phyloP scores from a whole-genome alignment of 1,284 basidiomycete genomes.

The Papiliotrema laurentii region DNA sequence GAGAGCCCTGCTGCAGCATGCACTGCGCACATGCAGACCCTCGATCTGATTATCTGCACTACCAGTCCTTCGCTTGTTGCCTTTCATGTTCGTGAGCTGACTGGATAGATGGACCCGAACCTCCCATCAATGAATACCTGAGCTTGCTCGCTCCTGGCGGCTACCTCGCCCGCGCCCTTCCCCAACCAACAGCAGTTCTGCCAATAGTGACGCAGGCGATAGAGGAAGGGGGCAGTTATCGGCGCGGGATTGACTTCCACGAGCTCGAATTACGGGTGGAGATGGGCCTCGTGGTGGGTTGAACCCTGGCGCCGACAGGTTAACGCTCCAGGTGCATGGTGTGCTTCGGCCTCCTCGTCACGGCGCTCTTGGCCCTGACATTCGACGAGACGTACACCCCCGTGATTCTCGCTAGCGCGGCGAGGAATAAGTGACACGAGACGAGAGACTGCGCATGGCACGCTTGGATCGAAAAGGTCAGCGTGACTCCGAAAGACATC shows the following conservation, averaged over 20 bases:
- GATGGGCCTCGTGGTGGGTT: conserved; percentile 18
- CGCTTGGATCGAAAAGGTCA: conserved; percentile 9
- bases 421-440: conserved; percentile 6
- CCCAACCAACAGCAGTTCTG: too few species aligned
- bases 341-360: conserved; percentile 12
- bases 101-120: conserved; percentile 26
- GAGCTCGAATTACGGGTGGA: conserved; percentile 10
- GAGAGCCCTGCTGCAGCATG: conserved; percentile 44
- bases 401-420: conserved; percentile 13
- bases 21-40: conserved; percentile 46
- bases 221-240: conserved; percentile 16
- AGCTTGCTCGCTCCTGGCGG: conserved; percentile 46
- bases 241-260: conserved; percentile 12
- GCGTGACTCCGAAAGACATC: conserved; percentile 13
- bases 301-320: background rate
- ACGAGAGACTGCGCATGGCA: conserved; percentile 16
- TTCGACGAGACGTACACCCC: conserved; percentile 19
- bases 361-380: conserved; percentile 9
- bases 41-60: conserved; percentile 51
- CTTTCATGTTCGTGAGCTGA: conserved; percentile 5
- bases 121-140: conserved; percentile 46
- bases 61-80: conserved; percentile 33
- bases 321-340: conserved; percentile 9
- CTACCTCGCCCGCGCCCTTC: conserved; percentile 36
- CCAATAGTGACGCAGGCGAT: too few species aligned